phyloP scores from a whole-genome alignment of 2,329 filamentous ascomycete species.

The Hypoxylon sp. region DNA sequence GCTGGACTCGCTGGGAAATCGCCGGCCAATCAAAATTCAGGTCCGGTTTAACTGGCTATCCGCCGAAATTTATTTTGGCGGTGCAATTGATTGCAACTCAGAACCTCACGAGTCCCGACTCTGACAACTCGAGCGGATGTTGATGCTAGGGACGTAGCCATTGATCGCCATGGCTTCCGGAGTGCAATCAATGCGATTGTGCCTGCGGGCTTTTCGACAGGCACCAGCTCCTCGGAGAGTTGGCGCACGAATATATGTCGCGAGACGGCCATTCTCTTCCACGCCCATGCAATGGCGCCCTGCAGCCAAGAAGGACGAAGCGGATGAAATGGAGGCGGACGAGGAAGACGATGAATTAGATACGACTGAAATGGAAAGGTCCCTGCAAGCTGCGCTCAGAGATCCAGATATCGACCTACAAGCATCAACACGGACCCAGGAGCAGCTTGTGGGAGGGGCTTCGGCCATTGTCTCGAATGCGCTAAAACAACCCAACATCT shows the following conservation, averaged over 20 bases:
- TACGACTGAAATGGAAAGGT: slow-evolving; percentile 27
- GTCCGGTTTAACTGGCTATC: slow-evolving; percentile 25
- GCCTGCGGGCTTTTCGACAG: slow-evolving; percentile 56
- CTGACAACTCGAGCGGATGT: slow-evolving; percentile 30
- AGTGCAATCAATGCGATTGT: slow-evolving; percentile 59
- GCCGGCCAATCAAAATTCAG: slow-evolving; percentile 19
- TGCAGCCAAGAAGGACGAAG: slow-evolving; percentile 45
- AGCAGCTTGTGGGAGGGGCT: slow-evolving; percentile 29
- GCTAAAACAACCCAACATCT: slow-evolving; percentile 10
- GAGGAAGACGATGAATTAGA: slow-evolving; percentile 39
- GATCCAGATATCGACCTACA: slow-evolving; percentile 20
- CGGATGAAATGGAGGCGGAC: slow-evolving; percentile 36
- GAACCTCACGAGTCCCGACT: slow-evolving; percentile 4
- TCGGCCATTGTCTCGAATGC: slow-evolving; percentile 10
- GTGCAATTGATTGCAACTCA: slow-evolving; percentile 1
- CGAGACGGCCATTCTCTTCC: slow-evolving; percentile 52
- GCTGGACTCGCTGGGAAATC: background rate
- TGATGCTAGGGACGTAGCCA: slow-evolving; percentile 38
- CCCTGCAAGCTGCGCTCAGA: slow-evolving; percentile 6
- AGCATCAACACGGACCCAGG: slow-evolving; percentile 27
- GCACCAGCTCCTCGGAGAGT: slow-evolving; percentile 41
- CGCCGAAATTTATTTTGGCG: slow-evolving; percentile 34
- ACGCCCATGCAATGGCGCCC: slow-evolving; percentile 46
- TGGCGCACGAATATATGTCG: slow-evolving; percentile 44
- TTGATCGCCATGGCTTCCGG: slow-evolving; percentile 59